phyloP scores from a whole-genome alignment of 2,329 filamentous ascomycete species.

The Pseudogymnoascus sp. region DNA sequence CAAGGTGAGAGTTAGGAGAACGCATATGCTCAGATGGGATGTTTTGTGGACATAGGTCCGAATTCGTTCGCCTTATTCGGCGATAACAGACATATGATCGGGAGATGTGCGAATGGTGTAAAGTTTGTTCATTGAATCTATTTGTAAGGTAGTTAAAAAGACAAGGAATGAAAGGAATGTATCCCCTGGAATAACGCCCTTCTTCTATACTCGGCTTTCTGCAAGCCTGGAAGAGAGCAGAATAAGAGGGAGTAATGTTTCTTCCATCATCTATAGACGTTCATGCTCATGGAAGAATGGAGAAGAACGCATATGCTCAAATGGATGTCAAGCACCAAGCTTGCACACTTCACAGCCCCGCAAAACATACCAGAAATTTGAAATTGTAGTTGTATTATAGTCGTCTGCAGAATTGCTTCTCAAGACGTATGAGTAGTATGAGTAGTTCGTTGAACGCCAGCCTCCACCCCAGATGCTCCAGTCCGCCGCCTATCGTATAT shows the following conservation, averaged over 20 bases:
- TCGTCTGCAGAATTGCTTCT: background rate
- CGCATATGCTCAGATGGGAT: slow-evolving; percentile 10
- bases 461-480: slow-evolving; percentile 14
- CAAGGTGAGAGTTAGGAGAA: slow-evolving; percentile 10
- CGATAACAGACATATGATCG: background rate
- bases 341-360: background rate
- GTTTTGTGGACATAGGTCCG: background rate
- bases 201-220: slow-evolving; percentile 13
- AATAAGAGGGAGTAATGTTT: slow-evolving; percentile 22
- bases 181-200: slow-evolving; percentile 23
- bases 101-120: slow-evolving; percentile 1
- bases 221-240: slow-evolving; percentile 16
- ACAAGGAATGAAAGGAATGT: slow-evolving; percentile 14
- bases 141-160: background rate
- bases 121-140: slow-evolving; percentile 6
- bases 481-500: slow-evolving; percentile 1
- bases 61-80: background rate
- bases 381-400: slow-evolving; percentile 1
- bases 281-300: slow-evolving; percentile 24
- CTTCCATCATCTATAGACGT: slow-evolving; percentile 31
- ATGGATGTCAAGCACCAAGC: slow-evolving; percentile 19
- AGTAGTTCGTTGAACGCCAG: background rate
- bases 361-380: slow-evolving; percentile 2
- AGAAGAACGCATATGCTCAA: slow-evolving; percentile 32
- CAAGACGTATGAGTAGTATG: background rate